Conservation (phyloP, 2,329 filamentous ascomycete genomes). For the Penicillium psychrosexuale region DNA sequence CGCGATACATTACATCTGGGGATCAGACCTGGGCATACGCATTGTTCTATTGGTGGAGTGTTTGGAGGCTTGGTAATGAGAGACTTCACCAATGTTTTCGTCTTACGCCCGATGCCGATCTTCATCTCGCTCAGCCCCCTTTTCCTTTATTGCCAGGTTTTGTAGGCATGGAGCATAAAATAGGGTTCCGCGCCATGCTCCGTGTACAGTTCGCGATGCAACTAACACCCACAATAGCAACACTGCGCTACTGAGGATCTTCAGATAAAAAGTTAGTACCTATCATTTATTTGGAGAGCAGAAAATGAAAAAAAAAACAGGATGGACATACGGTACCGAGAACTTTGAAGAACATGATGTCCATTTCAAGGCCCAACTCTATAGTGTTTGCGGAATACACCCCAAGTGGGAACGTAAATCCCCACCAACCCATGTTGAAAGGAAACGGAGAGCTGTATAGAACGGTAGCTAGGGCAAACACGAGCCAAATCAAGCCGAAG, state of each 20-base stretch:
- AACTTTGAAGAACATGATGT: conserved; percentile 52
- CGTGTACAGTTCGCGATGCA: conserved; percentile 43
- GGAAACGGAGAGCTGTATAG: conserved; percentile 46
- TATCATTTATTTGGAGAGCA: background rate
- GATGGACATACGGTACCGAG: conserved; percentile 45
- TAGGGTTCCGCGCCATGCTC: conserved; percentile 46
- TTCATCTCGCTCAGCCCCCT: conserved; percentile 8
- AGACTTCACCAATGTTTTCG: background rate
- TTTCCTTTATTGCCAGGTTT: conserved; percentile 28
- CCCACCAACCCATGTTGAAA: conserved; percentile 62
- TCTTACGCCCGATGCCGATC: conserved; percentile 11
- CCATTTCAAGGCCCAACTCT: conserved; percentile 48
- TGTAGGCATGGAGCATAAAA: conserved; percentile 52
- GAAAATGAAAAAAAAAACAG: background rate
- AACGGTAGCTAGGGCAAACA: conserved; percentile 50
- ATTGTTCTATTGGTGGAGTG: background rate
- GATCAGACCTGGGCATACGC: background rate
- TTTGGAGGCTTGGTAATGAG: background rate
- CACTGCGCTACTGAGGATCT: conserved; percentile 48
- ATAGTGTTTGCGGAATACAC: conserved; percentile 43
- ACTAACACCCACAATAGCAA: conserved; percentile 53
- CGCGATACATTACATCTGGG: background rate
- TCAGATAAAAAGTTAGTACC: background rate
- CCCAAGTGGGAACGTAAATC: conserved; percentile 56
- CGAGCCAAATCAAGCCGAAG: conserved; percentile 55